Percentiles rank a stretch among this genome's conserved stretches.
These are phyloP conservation scores for Neurospora sp. DNA, from an alignment of 495 filamentous ascomycete genomes.

Conservation along the genomic window DNA sequence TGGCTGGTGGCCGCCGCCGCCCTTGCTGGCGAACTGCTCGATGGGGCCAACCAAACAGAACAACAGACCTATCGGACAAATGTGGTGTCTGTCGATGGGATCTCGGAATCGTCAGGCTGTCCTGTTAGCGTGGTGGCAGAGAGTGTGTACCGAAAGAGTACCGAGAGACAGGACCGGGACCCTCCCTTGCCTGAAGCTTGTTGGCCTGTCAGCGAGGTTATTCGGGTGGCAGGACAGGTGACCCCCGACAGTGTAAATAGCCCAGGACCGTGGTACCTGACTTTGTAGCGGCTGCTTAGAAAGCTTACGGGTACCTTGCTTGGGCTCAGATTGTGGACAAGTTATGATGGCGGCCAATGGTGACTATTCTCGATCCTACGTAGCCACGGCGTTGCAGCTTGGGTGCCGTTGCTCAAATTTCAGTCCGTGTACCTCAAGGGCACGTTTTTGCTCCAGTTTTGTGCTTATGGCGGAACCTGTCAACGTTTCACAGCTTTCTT, in stretches of 20 bases:
- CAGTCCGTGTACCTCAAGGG: not conserved
- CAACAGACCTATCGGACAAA: conserved; percentile 15
- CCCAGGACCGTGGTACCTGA: not conserved
- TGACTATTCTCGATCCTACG: not conserved
- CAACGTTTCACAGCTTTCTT: not conserved
- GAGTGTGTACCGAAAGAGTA: not conserved
- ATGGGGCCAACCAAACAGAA: conserved; percentile 7
- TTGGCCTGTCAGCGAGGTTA: not conserved
- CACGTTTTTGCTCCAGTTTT: not conserved
- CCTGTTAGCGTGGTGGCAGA: not conserved
- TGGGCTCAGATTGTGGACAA: not conserved
- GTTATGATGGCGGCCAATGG: not conserved
- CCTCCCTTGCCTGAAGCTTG: not conserved
- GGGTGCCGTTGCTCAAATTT: not conserved
- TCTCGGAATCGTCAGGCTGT: conserved; percentile 3
- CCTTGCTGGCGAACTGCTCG: conserved; percentile 18
- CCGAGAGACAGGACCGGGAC: not conserved
- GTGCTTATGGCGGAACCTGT: not conserved
- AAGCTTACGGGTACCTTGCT: not conserved
- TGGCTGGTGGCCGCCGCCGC: conserved; percentile 2
- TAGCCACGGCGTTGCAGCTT: not conserved
- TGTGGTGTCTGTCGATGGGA: conserved; percentile 5
- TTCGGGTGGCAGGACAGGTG: not conserved
- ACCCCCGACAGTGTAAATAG: not conserved
- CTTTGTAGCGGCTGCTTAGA: not conserved